Conservation (phyloP, 805 yeast species). For the Saccharomycopsis fibuligera region DNA sequence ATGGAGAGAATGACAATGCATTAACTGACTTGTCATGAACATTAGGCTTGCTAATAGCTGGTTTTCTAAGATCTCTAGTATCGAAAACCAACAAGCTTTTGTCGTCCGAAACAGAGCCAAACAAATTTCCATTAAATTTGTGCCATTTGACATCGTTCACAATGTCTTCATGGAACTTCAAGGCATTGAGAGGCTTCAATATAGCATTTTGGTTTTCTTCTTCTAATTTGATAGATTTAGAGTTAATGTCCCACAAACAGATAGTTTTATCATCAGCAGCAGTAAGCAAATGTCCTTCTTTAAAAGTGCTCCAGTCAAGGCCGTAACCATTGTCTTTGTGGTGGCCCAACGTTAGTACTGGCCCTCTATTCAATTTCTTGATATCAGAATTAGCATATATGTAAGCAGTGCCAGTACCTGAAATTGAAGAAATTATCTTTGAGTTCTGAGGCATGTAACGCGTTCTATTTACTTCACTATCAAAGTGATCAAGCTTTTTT, state of each 20-base stretch:
- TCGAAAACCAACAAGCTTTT: constrained; percentile 49
- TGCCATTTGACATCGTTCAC: constrained; percentile 80
- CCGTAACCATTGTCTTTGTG: constrained; percentile 73
- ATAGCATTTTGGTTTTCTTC: constrained; percentile 2
- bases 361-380: constrained; percentile 26
- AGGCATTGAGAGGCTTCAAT: constrained; percentile 28
- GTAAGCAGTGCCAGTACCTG: constrained; percentile 57
- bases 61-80: constrained; percentile 31
- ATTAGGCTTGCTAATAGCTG: constrained; percentile 26
- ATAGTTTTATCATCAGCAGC: constrained; percentile 62
- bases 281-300: constrained; percentile 46
- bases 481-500: constrained; percentile 50
- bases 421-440: constrained; percentile 54
- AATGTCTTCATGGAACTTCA: constrained; percentile 43
- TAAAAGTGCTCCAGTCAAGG: constrained; percentile 52
- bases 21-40: constrained; percentile 42
- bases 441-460: constrained; percentile 61
- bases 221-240: not conserved
- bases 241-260: constrained; percentile 50
- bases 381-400: constrained; percentile 39
- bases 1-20: constrained; percentile 58
- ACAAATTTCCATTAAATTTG: constrained; percentile 38
- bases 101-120: constrained; percentile 77
- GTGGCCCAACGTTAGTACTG: constrained; percentile 34
- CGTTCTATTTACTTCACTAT: constrained; percentile 66